These are phyloP conservation scores for Colletotrichum spaethianum DNA, from an alignment of 2,329 filamentous ascomycete genomes.

Conservation along the genomic window DNA sequence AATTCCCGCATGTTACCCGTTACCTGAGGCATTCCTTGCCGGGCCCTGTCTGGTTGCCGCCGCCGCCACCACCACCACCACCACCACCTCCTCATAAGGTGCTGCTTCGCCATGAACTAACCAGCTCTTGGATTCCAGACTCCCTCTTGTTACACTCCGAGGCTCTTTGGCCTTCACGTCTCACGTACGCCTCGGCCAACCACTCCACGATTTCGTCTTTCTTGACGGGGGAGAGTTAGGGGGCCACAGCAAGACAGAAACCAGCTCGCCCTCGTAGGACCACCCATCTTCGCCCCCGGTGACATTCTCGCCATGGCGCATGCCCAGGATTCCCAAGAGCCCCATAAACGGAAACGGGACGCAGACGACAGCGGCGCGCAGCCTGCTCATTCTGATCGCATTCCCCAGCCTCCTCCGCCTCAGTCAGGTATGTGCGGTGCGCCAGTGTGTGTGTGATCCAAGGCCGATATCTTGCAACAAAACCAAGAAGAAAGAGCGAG, in stretches of 20 bases:
- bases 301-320: constrained; percentile 56
- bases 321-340: constrained; percentile 54
- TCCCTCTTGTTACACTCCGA: constrained; percentile 19
- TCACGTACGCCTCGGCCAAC: neutral
- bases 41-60: constrained; percentile 6
- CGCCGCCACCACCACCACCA: constrained; percentile 25
- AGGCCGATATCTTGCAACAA: constrained; percentile 35
- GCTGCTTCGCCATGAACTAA: constrained; percentile 40
- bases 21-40: constrained; percentile 38
- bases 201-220: neutral
- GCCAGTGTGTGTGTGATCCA: constrained; percentile 40
- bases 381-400: constrained; percentile 54
- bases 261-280: constrained; percentile 15
- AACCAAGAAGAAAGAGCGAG: constrained; percentile 23
- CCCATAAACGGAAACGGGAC: constrained; percentile 65
- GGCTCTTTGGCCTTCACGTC: constrained; percentile 32
- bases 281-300: constrained; percentile 17
- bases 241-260: constrained; percentile 1
- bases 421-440: constrained; percentile 59
- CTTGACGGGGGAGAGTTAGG: constrained; percentile 2
- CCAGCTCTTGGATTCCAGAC: constrained; percentile 20
- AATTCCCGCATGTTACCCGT: constrained; percentile 19
- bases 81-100: constrained; percentile 34
- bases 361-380: constrained; percentile 60
- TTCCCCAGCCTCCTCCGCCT: constrained; percentile 60